A percentile compares a stretch with the other conserved stretches of the same genome.
Conservation (phyloP, 371 early-diverging fungal species). For the Saksenaea oblongispora region DNA sequence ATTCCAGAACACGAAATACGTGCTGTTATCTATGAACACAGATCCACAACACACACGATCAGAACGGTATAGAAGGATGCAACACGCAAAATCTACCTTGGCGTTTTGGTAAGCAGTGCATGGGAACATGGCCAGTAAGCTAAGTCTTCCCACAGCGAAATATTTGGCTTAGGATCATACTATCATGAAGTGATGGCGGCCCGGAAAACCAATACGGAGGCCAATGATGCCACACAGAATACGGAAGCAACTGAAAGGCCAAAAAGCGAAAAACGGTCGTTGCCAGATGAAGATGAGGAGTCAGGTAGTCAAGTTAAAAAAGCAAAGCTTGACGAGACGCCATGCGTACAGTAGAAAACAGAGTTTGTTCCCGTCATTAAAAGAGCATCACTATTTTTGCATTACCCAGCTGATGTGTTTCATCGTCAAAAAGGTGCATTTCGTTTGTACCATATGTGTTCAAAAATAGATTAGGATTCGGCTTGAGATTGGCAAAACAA, state of each 20-base stretch:
- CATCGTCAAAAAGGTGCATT: too few species aligned
- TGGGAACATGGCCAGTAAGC: background rate
- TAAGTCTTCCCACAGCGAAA: conserved; percentile 20
- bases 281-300: background rate
- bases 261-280: background rate
- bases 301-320: background rate
- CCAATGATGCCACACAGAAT: background rate
- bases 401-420: too few species aligned
- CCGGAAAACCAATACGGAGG: conserved; percentile 25
- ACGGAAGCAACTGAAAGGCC: background rate
- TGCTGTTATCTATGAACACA: conserved; percentile 80
- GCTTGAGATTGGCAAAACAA: too few species aligned
- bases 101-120: conserved; percentile 43
- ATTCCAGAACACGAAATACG: conserved; percentile 88
- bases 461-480: too few species aligned
- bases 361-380: background rate
- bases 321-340: background rate
- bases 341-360: too few species aligned
- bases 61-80: conserved; percentile 44
- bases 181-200: conserved; percentile 30
- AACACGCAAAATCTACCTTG: conserved; percentile 52
- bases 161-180: conserved; percentile 44
- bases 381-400: too few species aligned
- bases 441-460: too few species aligned
- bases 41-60: conserved; percentile 57